These are phyloP conservation scores for Sporothrix schenckii DNA, from an alignment of 2,329 filamentous ascomycete species.

Conservation along the genomic window DNA sequence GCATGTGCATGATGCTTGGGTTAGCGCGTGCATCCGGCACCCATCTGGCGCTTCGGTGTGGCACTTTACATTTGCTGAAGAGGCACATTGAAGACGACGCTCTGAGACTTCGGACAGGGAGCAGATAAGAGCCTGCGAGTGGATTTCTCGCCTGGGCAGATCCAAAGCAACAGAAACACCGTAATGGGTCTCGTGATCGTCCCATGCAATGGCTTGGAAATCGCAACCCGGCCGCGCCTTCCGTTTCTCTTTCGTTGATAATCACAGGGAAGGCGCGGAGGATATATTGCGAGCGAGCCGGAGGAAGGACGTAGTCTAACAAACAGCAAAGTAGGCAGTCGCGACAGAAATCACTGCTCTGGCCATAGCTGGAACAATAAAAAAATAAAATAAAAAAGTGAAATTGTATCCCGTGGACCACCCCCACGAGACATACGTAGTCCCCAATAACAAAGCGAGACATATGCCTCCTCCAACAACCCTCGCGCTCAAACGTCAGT, in stretches of 20 bases:
- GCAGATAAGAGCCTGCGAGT: neutral
- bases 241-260: neutral
- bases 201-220: conserved; percentile 8
- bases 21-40: neutral
- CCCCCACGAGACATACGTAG: neutral
- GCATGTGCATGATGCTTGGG: neutral
- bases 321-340: neutral
- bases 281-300: neutral
- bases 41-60: neutral
- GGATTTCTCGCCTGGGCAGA: neutral
- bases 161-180: neutral
- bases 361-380: neutral
- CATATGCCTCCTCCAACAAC: neutral
- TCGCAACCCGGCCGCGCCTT: neutral
- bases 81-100: conserved; percentile 1
- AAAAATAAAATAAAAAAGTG: neutral
- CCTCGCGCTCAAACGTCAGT: neutral
- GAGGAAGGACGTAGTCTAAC: too few relatives aligned
- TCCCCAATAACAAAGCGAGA: conserved; percentile 9
- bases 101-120: conserved; percentile 1
- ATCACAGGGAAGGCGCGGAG: neutral
- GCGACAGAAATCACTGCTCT: neutral
- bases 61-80: conserved; percentile 11
- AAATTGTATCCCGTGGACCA: neutral
- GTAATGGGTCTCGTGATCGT: conserved; percentile 4